These are phyloP conservation scores for Parascedosporium putredinis DNA, from an alignment of 2,329 filamentous ascomycete genomes.

Conservation along the genomic window DNA sequence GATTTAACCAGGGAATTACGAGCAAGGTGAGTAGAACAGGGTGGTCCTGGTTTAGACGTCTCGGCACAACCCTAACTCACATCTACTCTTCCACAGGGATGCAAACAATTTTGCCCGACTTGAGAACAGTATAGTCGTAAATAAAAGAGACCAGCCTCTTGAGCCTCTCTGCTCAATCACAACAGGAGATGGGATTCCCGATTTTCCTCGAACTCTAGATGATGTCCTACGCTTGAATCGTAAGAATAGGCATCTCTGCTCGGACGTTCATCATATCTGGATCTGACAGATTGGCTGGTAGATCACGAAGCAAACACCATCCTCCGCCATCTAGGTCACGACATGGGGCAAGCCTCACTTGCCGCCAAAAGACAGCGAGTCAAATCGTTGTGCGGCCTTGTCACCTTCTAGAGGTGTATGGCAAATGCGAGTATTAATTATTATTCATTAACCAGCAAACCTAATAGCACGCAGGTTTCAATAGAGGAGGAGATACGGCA, in stretches of 20 bases:
- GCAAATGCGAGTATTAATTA: not conserved
- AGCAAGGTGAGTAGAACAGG: not conserved
- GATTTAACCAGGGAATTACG: not conserved
- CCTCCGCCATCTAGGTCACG: not conserved
- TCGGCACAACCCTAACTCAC: not conserved
- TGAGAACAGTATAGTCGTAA: not conserved
- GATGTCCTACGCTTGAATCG: not conserved
- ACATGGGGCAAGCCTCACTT: not conserved
- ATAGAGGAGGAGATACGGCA: not conserved
- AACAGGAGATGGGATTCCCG: not conserved
- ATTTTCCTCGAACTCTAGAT: not conserved
- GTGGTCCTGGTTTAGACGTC: not conserved
- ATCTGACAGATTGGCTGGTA: not conserved
- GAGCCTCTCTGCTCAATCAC: not conserved
- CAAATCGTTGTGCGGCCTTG: not conserved
- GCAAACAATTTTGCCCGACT: not conserved
- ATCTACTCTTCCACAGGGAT: not conserved
- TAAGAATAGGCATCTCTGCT: not conserved
- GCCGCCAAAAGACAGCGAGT: not conserved
- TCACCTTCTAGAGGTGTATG: not conserved
- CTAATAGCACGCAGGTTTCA: not conserved
- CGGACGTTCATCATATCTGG: not conserved
- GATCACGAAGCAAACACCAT: not conserved
- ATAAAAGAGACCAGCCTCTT: not conserved
- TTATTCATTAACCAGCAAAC: not conserved